Base-by-base conservation (phyloP, 2,329 filamentous ascomycete species). In the Trichophyton mentagrophytes region DNA sequence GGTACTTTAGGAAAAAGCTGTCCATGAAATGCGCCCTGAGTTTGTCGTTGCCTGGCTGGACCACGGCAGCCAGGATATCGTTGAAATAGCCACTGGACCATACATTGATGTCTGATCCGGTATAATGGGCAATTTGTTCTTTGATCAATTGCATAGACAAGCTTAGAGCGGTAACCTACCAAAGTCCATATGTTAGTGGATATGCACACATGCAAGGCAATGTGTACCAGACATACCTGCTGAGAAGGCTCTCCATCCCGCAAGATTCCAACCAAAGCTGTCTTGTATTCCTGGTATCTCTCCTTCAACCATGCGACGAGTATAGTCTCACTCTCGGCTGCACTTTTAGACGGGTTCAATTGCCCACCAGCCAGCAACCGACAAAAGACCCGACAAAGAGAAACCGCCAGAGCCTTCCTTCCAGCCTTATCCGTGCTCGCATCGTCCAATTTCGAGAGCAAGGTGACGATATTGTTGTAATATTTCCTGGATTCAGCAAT, bases 401-500 rank as follows among this genome's bases (percentile, higher is more conserved):
- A 86, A 20, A 96, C 85, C 0, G 86, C 83, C 0, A 90, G 88
- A 38, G 88, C 76, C 55, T 89, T 77, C 9, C 82, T 79, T 20
- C 77, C 71, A 2, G 46, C n/a, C 25, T 49, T 49, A 22, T 22
- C 46, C 46, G 80, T 73, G 30, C 77, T 76, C 40, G 76, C 77
- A 68, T 81, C 71, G 44, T 60, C 30, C 42, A 84, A 74, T 67
- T 84, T 80, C 47, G 80, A 80, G 53, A 95, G 78, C 42, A 97
- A 76, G 9, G 81, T 82, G 6, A 84, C 81, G 68, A 97, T 92
- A 70, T 95, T 90, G 78, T 96, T 95, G 79, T 95, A 95, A 74
- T 96, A 83, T 73, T 90, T 89, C 69, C 85, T 88, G 57, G 90
- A 95, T 72, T 93, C 86, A 64, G 90, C 76, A 60, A 97, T 90